These are phyloP conservation scores for Aschersonia sp. DNA, from an alignment of 2,329 filamentous ascomycete species.

Conservation along the genomic window DNA sequence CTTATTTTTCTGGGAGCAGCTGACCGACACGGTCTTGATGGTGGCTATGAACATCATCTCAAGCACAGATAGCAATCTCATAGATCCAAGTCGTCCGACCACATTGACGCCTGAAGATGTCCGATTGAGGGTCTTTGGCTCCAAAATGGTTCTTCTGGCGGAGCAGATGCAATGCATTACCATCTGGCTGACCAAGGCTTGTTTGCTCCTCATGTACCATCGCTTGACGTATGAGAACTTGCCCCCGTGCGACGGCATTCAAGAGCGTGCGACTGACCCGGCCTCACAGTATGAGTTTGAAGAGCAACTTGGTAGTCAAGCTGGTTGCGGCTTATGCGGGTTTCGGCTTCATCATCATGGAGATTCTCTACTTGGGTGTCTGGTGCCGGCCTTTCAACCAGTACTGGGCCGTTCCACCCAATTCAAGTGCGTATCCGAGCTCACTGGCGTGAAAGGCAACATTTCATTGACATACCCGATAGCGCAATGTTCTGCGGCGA, in stretches of 20 bases:
- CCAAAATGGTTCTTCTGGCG: conserved; percentile 47
- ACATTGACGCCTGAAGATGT: conserved; percentile 27
- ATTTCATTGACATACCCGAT: background rate
- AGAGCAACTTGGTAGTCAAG: conserved; percentile 32
- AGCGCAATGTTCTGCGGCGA: conserved; percentile 42
- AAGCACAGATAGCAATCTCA: conserved; percentile 43
- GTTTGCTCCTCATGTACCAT: conserved; percentile 41
- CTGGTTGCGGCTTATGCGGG: conserved; percentile 31
- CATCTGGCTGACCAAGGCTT: conserved; percentile 41
- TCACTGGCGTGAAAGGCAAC: background rate
- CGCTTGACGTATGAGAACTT: conserved; percentile 28
- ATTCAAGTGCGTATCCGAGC: conserved; percentile 21
- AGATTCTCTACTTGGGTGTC: conserved; percentile 32
- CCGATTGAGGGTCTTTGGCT: conserved; percentile 30
- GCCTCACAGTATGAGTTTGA: conserved; percentile 25
- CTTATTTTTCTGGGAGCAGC: conserved; percentile 10
- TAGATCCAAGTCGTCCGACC: conserved; percentile 29
- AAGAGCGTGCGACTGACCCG: background rate
- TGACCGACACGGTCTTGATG: conserved; percentile 38
- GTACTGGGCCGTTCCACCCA: conserved; percentile 42
- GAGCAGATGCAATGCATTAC: conserved; percentile 47
- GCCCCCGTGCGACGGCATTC: background rate
- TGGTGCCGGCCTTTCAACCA: conserved; percentile 41
- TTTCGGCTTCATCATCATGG: conserved; percentile 31
- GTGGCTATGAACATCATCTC: conserved; percentile 39